Evolutionary conservation across 495 filamentous ascomycete genomes (phyloP).

Genomic region (Penicillium subrubescens): DNA sequence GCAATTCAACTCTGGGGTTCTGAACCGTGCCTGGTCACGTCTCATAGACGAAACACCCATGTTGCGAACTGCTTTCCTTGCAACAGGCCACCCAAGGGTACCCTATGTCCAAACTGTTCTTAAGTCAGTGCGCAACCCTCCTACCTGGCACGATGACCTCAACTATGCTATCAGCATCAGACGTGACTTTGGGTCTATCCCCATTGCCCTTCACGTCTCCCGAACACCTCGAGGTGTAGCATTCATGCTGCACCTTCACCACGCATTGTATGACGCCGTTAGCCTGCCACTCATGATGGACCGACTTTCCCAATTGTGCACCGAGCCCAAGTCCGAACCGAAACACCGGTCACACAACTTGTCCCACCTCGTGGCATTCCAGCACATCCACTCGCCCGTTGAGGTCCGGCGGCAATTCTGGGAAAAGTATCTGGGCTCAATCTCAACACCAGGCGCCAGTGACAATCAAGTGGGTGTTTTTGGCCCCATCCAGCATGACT

Average conservation of each 20-base stretch:
- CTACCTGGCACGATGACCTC: conserved; percentile 29
- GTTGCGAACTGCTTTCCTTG: conserved; percentile 36
- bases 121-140: conserved; percentile 20
- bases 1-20: conserved; percentile 13
- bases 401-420: conserved; percentile 34
- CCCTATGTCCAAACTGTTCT: conserved; percentile 35
- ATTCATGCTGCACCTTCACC: conserved; percentile 38
- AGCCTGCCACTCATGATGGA: conserved; percentile 34
- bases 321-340: conserved; percentile 1
- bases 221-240: conserved; percentile 23
- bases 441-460: conserved; percentile 3
- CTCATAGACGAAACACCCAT: conserved; percentile 27
- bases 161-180: conserved; percentile 9
- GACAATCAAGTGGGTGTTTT: conserved; percentile 12
- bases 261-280: conserved; percentile 41
- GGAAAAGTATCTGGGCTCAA: conserved; percentile 32
- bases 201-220: conserved; percentile 31
- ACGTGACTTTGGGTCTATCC: conserved; percentile 20
- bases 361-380: conserved; percentile 33
- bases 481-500: conserved; percentile 28
- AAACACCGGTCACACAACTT: conserved; percentile 17
- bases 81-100: conserved; percentile 12
- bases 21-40: conserved; percentile 31
- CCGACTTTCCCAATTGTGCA: conserved; percentile 24
- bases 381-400: conserved; percentile 30